phyloP scores from a whole-genome alignment of 2,329 filamentous ascomycete species.

The Herpomyces periplanetae region DNA sequence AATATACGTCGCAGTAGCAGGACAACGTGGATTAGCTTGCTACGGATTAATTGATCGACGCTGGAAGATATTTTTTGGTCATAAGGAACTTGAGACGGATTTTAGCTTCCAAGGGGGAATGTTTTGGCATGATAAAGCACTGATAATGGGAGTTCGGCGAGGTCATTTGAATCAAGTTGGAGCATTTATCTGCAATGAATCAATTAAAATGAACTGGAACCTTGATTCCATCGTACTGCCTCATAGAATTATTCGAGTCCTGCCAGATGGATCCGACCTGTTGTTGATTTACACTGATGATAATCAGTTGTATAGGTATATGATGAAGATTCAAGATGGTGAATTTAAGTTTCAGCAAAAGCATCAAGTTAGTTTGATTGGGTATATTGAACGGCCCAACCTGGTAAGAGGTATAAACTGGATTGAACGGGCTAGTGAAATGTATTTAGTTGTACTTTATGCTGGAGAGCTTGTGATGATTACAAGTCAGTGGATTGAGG shows the following conservation, averaged over 20 bases:
- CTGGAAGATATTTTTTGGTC: slow-evolving; percentile 81
- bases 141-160: slow-evolving; percentile 68
- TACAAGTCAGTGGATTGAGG: no score
- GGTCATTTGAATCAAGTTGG: slow-evolving; percentile 30
- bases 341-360: slow-evolving; percentile 49
- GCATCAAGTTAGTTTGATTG: slow-evolving; percentile 90
- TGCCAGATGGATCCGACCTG: slow-evolving; percentile 65
- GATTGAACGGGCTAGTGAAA: slow-evolving; percentile 69
- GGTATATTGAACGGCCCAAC: slow-evolving; percentile 69
- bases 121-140: slow-evolving; percentile 91
- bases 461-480: no score
- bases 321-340: slow-evolving; percentile 31
- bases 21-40: slow-evolving; percentile 55
- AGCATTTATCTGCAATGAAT: slow-evolving; percentile 21
- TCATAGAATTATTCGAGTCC: slow-evolving; percentile 55
- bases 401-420: slow-evolving; percentile 74
- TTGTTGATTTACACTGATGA: slow-evolving; percentile 87
- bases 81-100: slow-evolving; percentile 39
- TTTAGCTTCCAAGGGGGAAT: slow-evolving; percentile 79
- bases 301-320: slow-evolving; percentile 73
- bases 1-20: slow-evolving; percentile 81
- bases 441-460: no score
- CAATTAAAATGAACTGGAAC: slow-evolving; percentile 42
- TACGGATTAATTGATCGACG: slow-evolving; percentile 77
- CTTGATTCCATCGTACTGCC: slow-evolving; percentile 39